Evolutionary conservation across 1,139 yeast species (phyloP).

Genomic region (Saccharomycopsis hybrid): DNA sequence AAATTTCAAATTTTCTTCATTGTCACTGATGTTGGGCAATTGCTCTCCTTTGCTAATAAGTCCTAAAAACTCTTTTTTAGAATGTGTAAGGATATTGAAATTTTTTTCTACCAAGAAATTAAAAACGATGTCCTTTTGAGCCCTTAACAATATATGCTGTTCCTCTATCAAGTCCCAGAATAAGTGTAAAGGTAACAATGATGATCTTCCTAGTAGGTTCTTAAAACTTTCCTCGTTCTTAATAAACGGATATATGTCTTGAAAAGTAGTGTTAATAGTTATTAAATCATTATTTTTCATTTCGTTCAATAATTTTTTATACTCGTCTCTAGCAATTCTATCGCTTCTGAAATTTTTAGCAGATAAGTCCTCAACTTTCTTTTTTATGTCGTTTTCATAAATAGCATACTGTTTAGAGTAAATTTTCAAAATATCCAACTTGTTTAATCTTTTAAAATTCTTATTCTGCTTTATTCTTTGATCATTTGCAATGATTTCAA

Average conservation of each 20-base stretch:
- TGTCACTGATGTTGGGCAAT: not conserved
- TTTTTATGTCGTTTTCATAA: constrained; percentile 33
- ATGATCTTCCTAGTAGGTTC: constrained; percentile 66
- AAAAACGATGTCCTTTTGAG: constrained; percentile 54
- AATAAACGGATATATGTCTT: constrained; percentile 44
- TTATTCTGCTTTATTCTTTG: constrained; percentile 52
- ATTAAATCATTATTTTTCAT: constrained; percentile 36
- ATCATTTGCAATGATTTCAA: constrained; percentile 37
- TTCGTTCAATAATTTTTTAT: constrained; percentile 39
- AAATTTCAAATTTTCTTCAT: constrained; percentile 2
- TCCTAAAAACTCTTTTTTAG: constrained; percentile 10
- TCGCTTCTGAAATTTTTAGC: constrained; percentile 47
- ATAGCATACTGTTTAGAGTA: constrained; percentile 47
- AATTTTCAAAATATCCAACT: constrained; percentile 52
- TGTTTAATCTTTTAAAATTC: constrained; percentile 46
- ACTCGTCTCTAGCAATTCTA: constrained; percentile 58
- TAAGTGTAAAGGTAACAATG: constrained; percentile 73
- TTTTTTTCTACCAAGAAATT: constrained; percentile 36
- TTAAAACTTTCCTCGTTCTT: constrained; percentile 55
- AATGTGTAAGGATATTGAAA: constrained; percentile 11
- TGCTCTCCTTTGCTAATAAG: constrained; percentile 5
- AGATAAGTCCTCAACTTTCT: constrained; percentile 33
- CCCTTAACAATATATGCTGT: constrained; percentile 47
- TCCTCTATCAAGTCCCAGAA: constrained; percentile 74
- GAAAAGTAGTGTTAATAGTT: constrained; percentile 54